Evolutionary conservation across 345 rosid genomes (phyloP).

Genomic region (Populus tremula): DNA sequence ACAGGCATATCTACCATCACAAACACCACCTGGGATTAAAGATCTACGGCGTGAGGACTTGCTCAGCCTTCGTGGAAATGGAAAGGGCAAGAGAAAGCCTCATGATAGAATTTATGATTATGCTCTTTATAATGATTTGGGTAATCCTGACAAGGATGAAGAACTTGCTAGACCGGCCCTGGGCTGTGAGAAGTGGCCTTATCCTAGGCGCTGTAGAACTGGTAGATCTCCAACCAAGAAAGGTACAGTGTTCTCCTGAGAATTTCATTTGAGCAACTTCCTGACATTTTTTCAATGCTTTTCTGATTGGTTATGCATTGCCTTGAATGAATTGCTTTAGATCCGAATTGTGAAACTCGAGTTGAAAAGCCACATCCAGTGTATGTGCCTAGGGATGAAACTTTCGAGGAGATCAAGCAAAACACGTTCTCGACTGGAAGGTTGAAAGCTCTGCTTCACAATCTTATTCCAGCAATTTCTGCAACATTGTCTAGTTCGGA

Average conservation of each 20-base stretch:
- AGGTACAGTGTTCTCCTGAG: conserved; percentile 38
- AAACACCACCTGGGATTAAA: conserved; percentile 71
- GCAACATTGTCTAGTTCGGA: conserved; percentile 76
- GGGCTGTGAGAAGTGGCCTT: conserved; percentile 61
- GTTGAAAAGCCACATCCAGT: conserved; percentile 78
- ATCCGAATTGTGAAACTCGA: conserved; percentile 66
- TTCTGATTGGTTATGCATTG: not conserved
- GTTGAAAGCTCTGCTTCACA: conserved; percentile 83
- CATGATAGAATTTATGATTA: conserved; percentile 83
- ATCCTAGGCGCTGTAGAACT: conserved; percentile 91
- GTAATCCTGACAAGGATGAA: conserved; percentile 73
- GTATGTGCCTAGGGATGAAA: conserved; percentile 90
- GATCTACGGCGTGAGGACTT: conserved; percentile 73
- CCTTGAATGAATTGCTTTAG: conserved; percentile 30
- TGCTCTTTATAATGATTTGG: conserved; percentile 76
- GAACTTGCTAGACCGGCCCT: conserved; percentile 68
- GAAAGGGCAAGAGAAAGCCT: conserved; percentile 64
- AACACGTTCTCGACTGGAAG: conserved; percentile 77
- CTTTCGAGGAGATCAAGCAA: conserved; percentile 90
- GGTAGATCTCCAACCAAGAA: conserved; percentile 65
- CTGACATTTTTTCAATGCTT: not conserved
- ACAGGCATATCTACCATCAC: conserved; percentile 67
- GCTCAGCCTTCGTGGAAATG: conserved; percentile 59
- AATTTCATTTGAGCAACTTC: not conserved
- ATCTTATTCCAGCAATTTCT: conserved; percentile 80